A percentile compares a stretch with the other conserved stretches of the same genome.
Conservation (phyloP, 306 rosid genomes). For the Lathyrus tuberosus region DNA sequence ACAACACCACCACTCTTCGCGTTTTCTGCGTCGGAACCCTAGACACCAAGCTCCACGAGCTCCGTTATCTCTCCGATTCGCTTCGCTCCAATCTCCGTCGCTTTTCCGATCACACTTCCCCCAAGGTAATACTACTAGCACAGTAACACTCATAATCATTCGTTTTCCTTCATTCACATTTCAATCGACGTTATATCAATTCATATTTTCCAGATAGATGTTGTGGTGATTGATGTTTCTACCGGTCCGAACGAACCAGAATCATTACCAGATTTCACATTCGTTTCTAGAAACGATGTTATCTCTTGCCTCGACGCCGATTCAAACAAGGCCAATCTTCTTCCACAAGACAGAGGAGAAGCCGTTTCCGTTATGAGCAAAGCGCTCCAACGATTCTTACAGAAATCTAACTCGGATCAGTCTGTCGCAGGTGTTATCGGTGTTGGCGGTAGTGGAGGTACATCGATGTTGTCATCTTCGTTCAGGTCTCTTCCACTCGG, state of each 20-base stretch:
- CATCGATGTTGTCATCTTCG: constrained; percentile 68
- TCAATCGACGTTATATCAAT: not conserved
- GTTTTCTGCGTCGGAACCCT: constrained; percentile 83
- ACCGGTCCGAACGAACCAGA: constrained; percentile 46
- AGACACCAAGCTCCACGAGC: constrained; percentile 84
- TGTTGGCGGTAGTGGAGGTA: constrained; percentile 88
- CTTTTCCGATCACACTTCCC: constrained; percentile 54
- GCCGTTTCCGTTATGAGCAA: constrained; percentile 72
- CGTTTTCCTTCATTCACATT: not conserved
- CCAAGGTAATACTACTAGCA: constrained; percentile 39
- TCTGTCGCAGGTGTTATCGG: constrained; percentile 74
- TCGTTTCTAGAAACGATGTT: constrained; percentile 67
- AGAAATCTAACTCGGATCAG: constrained; percentile 49
- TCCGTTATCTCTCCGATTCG: constrained; percentile 64
- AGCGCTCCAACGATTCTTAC: constrained; percentile 61
- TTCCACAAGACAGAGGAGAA: constrained; percentile 74
- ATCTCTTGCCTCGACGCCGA: constrained; percentile 41
- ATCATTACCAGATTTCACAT: constrained; percentile 49
- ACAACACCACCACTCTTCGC: constrained; percentile 45
- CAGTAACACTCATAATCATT: not conserved
- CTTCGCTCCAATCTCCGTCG: constrained; percentile 63
- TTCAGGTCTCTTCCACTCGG: constrained; percentile 75
- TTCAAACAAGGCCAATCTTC: constrained; percentile 32
- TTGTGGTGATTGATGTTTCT: constrained; percentile 74
- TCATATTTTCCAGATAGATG: constrained; percentile 39